Percentiles rank a stretch among this genome's conserved stretches.
phyloP scores from a whole-genome alignment of 805 yeast species.

The Candida patagonica region DNA sequence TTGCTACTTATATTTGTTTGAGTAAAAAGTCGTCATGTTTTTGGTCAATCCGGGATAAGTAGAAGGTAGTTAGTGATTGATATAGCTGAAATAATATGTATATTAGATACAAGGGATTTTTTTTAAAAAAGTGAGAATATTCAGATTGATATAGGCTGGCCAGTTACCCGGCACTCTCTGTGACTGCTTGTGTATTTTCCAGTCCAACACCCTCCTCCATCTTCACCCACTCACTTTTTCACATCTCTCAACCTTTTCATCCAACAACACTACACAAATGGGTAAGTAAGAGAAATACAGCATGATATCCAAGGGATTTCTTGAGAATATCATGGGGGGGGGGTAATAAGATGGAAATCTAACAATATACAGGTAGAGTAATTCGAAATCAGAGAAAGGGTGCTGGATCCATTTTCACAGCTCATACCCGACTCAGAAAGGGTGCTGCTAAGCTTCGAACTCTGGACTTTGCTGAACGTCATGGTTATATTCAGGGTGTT shows the following conservation, averaged over 20 bases:
- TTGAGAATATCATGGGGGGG: too few relatives aligned
- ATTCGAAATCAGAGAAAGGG: constrained; percentile 99
- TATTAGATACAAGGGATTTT: too few relatives aligned
- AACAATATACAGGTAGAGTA: constrained; percentile 47
- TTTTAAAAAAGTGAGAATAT: too few relatives aligned
- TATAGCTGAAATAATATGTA: too few relatives aligned
- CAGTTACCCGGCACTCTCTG: neutral
- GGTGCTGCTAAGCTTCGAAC: constrained; percentile 99
- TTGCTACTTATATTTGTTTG: too few relatives aligned
- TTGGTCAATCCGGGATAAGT: too few relatives aligned
- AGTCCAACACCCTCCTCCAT: constrained; percentile 1
- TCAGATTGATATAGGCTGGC: too few relatives aligned
- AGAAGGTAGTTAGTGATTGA: too few relatives aligned
- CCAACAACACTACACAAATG: constrained; percentile 6
- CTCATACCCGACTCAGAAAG: constrained; percentile 99
- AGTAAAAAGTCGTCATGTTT: too few relatives aligned
- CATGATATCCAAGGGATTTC: too few relatives aligned
- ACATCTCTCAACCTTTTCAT: constrained; percentile 3
- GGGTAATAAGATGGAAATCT: neutral
- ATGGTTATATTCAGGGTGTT: constrained; percentile 99
- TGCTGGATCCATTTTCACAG: constrained; percentile 99
- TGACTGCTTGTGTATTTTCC: neutral
- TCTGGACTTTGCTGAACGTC: constrained; percentile 98
- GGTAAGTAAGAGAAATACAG: constrained; percentile 6
- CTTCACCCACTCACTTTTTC: constrained; percentile 8